These are phyloP conservation scores for Elaeagnus macrophylla DNA, from an alignment of 306 rosid species.

Conservation along the genomic window DNA sequence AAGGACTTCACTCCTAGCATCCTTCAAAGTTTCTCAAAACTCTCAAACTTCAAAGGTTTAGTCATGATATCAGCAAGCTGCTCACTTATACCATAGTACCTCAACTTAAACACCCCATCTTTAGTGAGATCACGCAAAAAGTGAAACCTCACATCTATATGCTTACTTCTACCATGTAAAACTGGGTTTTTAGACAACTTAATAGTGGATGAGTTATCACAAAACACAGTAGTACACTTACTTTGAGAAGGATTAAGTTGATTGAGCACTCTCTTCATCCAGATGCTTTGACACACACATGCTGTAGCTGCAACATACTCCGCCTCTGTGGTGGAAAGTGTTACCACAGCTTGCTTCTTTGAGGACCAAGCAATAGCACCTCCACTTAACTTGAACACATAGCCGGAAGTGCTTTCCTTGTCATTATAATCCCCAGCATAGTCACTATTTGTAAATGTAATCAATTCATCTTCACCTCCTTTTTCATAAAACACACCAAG, in stretches of 20 bases:
- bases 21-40: neutral
- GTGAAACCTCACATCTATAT: too few species aligned
- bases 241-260: too few species aligned
- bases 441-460: neutral
- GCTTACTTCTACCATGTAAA: too few species aligned
- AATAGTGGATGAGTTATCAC: too few species aligned
- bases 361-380: neutral
- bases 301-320: too few species aligned
- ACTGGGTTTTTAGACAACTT: too few species aligned
- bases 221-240: too few species aligned
- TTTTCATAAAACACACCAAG: too few species aligned
- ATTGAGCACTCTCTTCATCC: too few species aligned
- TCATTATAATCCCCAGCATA: neutral
- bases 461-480: neutral
- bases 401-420: neutral
- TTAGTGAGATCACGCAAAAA: neutral
- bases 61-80: slow-evolving; percentile 1
- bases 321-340: too few species aligned
- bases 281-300: too few species aligned
- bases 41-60: slow-evolving; percentile 1
- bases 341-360: neutral
- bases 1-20: neutral
- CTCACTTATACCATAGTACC: neutral
- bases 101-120: neutral
- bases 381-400: neutral